Base-by-base conservation (phyloP, 2,329 filamentous ascomycete genomes). In the Dichotomopilus funicola region DNA sequence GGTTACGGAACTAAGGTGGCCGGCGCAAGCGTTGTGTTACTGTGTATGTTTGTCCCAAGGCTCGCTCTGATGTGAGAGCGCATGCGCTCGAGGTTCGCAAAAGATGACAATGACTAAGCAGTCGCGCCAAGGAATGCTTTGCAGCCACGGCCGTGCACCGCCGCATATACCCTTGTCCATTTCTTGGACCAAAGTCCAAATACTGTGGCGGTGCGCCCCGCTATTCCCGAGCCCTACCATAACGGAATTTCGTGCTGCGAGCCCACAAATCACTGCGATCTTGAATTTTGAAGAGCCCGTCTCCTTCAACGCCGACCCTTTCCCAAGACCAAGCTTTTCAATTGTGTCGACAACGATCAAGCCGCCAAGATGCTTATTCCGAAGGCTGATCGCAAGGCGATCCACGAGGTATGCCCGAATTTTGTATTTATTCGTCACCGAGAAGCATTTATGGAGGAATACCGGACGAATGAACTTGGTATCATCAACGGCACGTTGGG, bases 361-460 rank as follows among this genome's bases (percentile, higher is more conserved):
- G 77, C 75, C 76, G 76, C 74, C 75, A 82, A 91, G 88, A 84
- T 84, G 94, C 88, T 99, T 83, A 99, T 99, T 78, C 94, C 94
- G 77, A 97, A 97, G 88, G 88, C 90, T 78, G 94, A 99, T 83
- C 91, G 95, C 83, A 99, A 99, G 89, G 90, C 91, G 88, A 97
- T 99, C 81, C 94, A 99, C 86, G 92, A 87, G 80, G 65, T 66
- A 65, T 53, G 65, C 42, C 40, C 34, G 52, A 50, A 19, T 56
- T 56, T 58, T 46, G 49, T 9, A 27, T 12, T 31, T 59, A 40
- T 58, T 45, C 31, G 33, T 48, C n/a, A 19, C 40, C 10, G n/a
- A 13, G 44, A 53, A 38, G 27, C 36, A 42, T 49, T 5, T 19
- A 35, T 13, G 45, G 36, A 31, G 11, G 13, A 36, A 36, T 40